Evolutionary conservation across 345 rosid species (phyloP), one percentile per base, ranked within the genome.

Genomic region (Eucalyptus curtisii): DNA sequence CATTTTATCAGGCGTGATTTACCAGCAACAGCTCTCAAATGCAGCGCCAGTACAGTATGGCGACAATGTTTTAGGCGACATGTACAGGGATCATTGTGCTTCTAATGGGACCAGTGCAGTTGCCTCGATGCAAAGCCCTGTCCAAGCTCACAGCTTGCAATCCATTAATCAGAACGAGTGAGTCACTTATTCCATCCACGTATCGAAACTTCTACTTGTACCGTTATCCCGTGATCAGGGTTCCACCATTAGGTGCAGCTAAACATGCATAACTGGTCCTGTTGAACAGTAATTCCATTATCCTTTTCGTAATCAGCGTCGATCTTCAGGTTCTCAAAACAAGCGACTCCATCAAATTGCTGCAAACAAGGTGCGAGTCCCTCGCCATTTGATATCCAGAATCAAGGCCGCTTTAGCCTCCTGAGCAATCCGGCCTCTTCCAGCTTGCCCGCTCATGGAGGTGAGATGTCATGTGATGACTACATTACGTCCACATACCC

Each of bases 71-170:
- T 40, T 40, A 20, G 47, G 82, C 47, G 27, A 30, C 82, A 76
- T 76, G 47, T 42, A 40, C 24, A 22, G 82, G 82, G 82, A 76
- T 37, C 30, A 20, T 40, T 76, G 45, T 20, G 30, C 82, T 76
- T 76, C 14, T 27, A 20, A 3, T 2, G 5, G 0, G 27, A 37
- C 30, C 5, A 15, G 15, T 10, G 27, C 27, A 1, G 47, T 20
- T 20, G 47, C 47, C 82, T 20, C 30, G 1, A 5, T 76, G 82
- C 47, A 37, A 76, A 40, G 27, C 82, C 27, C 82, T 11, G 82
- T 10, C 45, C 82, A 40, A 76, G 47, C 47, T 40, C 30, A 10
- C 47, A 37, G 82, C 47, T 76, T 76, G 27, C 47, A 76, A 25
- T 76, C 47, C 24, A 76, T 76, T 76, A 6, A 76, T 76, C 82